These are phyloP conservation scores for Ramaria sp. DNA, from an alignment of 768 basidiomycete genomes.

Conservation along the genomic window DNA sequence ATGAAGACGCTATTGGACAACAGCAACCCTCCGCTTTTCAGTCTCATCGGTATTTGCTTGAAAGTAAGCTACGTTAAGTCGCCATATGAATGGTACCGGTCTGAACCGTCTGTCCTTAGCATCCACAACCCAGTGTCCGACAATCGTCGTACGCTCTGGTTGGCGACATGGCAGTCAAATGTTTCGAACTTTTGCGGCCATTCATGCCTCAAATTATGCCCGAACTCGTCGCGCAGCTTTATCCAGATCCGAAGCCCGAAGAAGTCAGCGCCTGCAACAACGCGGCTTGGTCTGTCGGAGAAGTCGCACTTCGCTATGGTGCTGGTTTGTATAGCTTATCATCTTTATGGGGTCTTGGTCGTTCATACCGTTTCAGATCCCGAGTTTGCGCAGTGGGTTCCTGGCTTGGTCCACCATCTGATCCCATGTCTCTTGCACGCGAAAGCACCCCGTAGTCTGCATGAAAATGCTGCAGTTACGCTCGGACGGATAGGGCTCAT, in stretches of 20 bases:
- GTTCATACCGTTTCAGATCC: constrained; percentile 29
- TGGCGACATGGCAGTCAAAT: constrained; percentile 95
- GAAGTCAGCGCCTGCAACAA: constrained; percentile 98
- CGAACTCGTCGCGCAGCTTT: constrained; percentile 81
- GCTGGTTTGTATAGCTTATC: constrained; percentile 38
- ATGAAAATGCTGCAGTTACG: constrained; percentile 97
- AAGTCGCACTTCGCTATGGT: constrained; percentile 89
- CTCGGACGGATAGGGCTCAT: constrained; percentile 94
- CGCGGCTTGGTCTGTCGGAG: constrained; percentile 99
- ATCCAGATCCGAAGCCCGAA: constrained; percentile 86
- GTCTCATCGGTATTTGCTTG: constrained; percentile 76
- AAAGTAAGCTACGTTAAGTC: constrained; percentile 32
- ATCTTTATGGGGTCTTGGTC: neutral
- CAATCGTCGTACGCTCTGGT: constrained; percentile 98
- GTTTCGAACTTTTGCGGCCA: constrained; percentile 77
- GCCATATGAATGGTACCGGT: neutral
- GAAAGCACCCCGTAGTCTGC: constrained; percentile 86
- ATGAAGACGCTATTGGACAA: constrained; percentile 63
- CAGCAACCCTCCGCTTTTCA: constrained; percentile 68
- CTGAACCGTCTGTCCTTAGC: constrained; percentile 24
- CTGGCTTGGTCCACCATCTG: constrained; percentile 74
- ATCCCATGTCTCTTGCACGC: constrained; percentile 89
- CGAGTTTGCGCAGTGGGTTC: constrained; percentile 89
- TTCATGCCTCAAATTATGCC: constrained; percentile 84
- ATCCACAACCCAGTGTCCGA: constrained; percentile 90